These are phyloP conservation scores for Mycena sanguinolenta DNA, from an alignment of 768 basidiomycete genomes.

Conservation along the genomic window DNA sequence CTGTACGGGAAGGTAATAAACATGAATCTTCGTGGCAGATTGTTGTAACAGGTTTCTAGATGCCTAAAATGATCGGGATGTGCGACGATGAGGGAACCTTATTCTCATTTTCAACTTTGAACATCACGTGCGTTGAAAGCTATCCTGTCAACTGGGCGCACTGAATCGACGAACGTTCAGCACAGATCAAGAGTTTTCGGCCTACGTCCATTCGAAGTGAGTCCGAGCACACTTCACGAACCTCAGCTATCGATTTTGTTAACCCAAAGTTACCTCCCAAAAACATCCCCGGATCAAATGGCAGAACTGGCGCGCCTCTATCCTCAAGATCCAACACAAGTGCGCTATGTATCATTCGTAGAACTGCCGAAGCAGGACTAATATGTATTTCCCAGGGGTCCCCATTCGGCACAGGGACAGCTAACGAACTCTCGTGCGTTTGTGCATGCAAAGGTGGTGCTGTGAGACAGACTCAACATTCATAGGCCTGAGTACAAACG, in stretches of 20 bases:
- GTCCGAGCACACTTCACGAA: not conserved
- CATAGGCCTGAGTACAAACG: too few species aligned
- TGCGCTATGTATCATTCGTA: not conserved
- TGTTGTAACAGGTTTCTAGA: not conserved
- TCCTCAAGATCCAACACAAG: conserved; percentile 12
- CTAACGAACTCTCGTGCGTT: conserved; percentile 20
- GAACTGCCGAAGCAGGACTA: not conserved
- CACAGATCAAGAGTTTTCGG: conserved; percentile 10
- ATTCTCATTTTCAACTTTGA: conserved; percentile 15
- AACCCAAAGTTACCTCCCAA: conserved; percentile 17
- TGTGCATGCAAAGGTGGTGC: not conserved
- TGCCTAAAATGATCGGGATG: conserved; percentile 11
- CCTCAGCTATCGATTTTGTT: not conserved
- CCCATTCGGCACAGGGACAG: too few species aligned
- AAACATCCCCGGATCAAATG: not conserved
- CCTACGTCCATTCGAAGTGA: conserved; percentile 24
- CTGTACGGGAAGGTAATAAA: conserved; percentile 1
- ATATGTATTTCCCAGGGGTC: conserved; percentile 21
- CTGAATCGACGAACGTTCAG: not conserved
- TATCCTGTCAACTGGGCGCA: too few species aligned
- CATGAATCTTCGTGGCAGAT: not conserved
- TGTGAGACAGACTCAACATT: conserved; percentile 31
- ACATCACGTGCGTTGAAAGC: conserved; percentile 22
- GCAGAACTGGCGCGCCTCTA: not conserved
- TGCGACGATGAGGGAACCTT: conserved; percentile 29